A percentile compares a stretch with the other conserved stretches of the same genome.
Conservation (phyloP, 176 grass and related monocot species). For the Paspalum notatum region DNA sequence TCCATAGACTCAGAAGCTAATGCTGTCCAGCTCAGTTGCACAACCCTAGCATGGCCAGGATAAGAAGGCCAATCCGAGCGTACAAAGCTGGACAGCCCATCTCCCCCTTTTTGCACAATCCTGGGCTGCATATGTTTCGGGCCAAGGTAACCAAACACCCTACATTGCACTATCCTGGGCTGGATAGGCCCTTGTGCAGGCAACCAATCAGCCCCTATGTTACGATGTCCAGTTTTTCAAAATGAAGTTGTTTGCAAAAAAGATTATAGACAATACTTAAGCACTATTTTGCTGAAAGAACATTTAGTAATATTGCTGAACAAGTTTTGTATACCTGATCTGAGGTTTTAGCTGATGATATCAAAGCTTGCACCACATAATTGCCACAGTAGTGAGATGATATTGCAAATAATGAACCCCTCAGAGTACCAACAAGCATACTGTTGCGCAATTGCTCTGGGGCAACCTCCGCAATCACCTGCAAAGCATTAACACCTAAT, state of each 20-base stretch:
- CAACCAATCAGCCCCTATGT: too few relatives aligned
- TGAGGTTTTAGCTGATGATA: slow-evolving; percentile 83
- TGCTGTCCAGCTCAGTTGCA: too few relatives aligned
- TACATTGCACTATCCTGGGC: too few relatives aligned
- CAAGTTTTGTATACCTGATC: slow-evolving; percentile 70
- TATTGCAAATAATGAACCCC: slow-evolving; percentile 75
- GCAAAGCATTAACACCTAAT: slow-evolving; percentile 39
- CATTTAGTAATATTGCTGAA: too few relatives aligned
- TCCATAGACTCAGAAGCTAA: too few relatives aligned
- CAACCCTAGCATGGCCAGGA: too few relatives aligned
- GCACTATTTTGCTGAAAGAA: slow-evolving; percentile 2
- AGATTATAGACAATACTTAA: slow-evolving; percentile 9
- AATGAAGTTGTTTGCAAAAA: neutral
- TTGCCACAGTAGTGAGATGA: slow-evolving; percentile 90
- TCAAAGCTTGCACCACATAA: slow-evolving; percentile 89
- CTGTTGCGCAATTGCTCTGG: slow-evolving; percentile 68
- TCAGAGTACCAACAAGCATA: slow-evolving; percentile 69
- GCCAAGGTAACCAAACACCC: too few relatives aligned
- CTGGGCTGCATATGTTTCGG: too few relatives aligned
- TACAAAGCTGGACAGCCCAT: too few relatives aligned
- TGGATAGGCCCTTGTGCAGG: too few relatives aligned
- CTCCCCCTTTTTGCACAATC: too few relatives aligned
- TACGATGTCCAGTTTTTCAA: neutral
- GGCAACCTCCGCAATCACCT: slow-evolving; percentile 92
- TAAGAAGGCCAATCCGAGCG: too few relatives aligned